phyloP scores from a whole-genome alignment of 306 rosid genomes.

The Prunus fruticosa region DNA sequence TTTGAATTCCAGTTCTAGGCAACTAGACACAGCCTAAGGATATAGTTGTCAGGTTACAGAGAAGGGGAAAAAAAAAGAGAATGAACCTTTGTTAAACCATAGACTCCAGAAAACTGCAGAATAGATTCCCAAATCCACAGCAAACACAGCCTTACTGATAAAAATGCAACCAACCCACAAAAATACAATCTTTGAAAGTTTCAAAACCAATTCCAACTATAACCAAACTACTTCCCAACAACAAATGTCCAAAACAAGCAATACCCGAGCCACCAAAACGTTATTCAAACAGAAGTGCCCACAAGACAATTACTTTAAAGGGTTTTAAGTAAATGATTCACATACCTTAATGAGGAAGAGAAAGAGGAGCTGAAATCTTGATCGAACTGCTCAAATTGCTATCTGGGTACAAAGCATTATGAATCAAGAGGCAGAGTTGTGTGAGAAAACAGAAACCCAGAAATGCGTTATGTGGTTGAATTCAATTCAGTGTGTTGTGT shows the following conservation, averaged over 20 bases:
- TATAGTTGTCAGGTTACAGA: constrained; percentile 24
- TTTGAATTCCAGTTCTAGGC: constrained; percentile 16
- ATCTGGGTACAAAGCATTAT: constrained; percentile 25
- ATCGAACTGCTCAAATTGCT: constrained; percentile 26
- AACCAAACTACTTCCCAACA: constrained; percentile 6
- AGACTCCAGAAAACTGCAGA: constrained; percentile 18
- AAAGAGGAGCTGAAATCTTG: constrained; percentile 16
- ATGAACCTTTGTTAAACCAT: constrained; percentile 11
- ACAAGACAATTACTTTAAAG: not conserved
- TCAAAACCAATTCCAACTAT: constrained; percentile 23
- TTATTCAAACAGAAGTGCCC: constrained; percentile 13
- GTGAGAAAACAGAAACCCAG: constrained; percentile 2
- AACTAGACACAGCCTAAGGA: constrained; percentile 25
- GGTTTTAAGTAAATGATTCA: constrained; percentile 6
- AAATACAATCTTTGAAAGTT: constrained; percentile 6
- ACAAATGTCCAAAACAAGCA: not conserved
- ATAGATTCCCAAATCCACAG: constrained; percentile 20
- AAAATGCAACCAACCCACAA: constrained; percentile 11
- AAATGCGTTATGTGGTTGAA: not conserved
- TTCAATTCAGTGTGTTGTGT: not conserved
- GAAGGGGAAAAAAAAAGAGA: not conserved
- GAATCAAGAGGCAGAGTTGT: constrained; percentile 8
- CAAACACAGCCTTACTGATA: constrained; percentile 11
- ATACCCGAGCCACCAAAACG: constrained; percentile 3
- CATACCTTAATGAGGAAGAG: constrained; percentile 36